A percentile compares a stretch with the other conserved stretches of the same genome.
Evolutionary conservation across 23 red algal species (phyloP).

Genomic region (Gracilaria domingensis): DNA sequence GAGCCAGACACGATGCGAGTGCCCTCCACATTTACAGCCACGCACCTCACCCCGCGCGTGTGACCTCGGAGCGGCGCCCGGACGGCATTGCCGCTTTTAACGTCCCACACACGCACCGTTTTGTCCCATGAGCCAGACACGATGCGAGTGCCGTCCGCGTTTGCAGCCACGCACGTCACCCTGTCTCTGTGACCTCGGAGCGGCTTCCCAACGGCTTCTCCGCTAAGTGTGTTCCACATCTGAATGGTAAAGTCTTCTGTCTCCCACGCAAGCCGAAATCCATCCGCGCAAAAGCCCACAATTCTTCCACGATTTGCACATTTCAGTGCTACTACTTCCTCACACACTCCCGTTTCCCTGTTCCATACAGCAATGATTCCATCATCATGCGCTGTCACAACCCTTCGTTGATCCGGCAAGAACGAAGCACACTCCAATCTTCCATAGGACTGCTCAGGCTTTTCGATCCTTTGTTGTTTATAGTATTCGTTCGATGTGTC

Average conservation of each 20-base stretch:
- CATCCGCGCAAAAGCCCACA: not conserved
- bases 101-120: slow-evolving; percentile 13
- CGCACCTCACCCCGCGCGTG: too few species aligned
- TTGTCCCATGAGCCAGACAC: not conserved
- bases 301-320: not conserved
- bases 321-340: not conserved
- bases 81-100: not conserved
- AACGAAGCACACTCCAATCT: not conserved
- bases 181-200: not conserved
- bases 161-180: not conserved
- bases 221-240: not conserved
- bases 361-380: not conserved
- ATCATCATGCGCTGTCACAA: slow-evolving; percentile 2
- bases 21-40: too few species aligned
- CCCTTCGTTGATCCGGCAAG: not conserved
- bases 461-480: too few species aligned
- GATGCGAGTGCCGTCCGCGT: slow-evolving; percentile 8
- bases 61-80: not conserved
- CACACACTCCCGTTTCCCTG: not conserved
- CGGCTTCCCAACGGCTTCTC: not conserved
- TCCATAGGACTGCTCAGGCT: too few species aligned
- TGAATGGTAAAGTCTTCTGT: not conserved
- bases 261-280: not conserved
- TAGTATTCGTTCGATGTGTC: too few species aligned
- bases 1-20: too few species aligned